phyloP scores from a whole-genome alignment of 2,329 filamentous ascomycete genomes.

The Metarhizium anisopliae region DNA sequence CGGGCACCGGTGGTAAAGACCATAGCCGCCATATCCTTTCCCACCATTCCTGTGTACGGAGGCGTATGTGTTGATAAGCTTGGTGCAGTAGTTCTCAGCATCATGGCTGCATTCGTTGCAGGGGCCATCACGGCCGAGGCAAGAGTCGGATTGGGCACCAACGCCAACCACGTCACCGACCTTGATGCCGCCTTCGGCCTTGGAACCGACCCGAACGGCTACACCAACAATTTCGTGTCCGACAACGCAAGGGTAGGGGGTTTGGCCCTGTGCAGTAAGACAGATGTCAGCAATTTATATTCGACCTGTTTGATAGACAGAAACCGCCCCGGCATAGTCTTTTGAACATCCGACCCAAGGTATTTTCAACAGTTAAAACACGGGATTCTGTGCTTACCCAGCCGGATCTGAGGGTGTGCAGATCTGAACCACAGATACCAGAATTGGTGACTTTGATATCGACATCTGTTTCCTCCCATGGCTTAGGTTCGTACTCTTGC shows the following conservation, averaged over 20 bases:
- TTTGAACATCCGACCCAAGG: background rate
- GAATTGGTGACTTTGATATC: slow-evolving; percentile 59
- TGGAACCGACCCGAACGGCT: slow-evolving; percentile 42
- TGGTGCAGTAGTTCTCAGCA: slow-evolving; percentile 32
- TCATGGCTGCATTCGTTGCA: slow-evolving; percentile 33
- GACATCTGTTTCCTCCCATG: slow-evolving; percentile 56
- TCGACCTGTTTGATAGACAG: too few relatives aligned
- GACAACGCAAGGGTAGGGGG: slow-evolving; percentile 38
- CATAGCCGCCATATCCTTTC: slow-evolving; percentile 40
- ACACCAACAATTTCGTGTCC: slow-evolving; percentile 60
- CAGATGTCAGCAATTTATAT: background rate
- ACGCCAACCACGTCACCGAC: slow-evolving; percentile 56
- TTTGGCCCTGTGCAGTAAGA: background rate
- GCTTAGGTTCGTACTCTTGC: slow-evolving; percentile 51
- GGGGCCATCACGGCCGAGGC: slow-evolving; percentile 30
- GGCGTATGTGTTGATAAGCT: slow-evolving; percentile 44
- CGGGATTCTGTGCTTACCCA: slow-evolving; percentile 26
- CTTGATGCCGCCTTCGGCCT: slow-evolving; percentile 37
- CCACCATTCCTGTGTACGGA: slow-evolving; percentile 19
- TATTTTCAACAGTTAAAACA: background rate
- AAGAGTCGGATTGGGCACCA: slow-evolving; percentile 50
- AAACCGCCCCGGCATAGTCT: background rate
- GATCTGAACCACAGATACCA: slow-evolving; percentile 55
- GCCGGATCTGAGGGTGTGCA: slow-evolving; percentile 49
- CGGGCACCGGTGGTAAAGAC: slow-evolving; percentile 23